Evolutionary conservation across 2,329 filamentous ascomycete genomes (phyloP).

Genomic region (Colletotrichum sidae): DNA sequence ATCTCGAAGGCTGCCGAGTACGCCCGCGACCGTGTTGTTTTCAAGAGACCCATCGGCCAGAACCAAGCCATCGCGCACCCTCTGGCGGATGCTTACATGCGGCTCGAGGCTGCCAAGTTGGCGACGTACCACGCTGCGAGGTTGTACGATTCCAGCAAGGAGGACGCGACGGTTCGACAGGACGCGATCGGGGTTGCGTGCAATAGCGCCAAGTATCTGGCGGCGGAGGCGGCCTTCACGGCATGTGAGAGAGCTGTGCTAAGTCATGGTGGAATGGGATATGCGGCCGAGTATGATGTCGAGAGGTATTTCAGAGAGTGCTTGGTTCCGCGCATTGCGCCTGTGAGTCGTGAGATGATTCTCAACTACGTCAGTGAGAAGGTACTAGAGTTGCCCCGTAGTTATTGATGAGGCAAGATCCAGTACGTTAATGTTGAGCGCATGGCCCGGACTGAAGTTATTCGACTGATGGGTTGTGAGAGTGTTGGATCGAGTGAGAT

Average conservation of each 20-base stretch:
- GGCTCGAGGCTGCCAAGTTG: slow-evolving; percentile 73
- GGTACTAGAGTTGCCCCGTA: slow-evolving; percentile 73
- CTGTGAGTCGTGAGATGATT: slow-evolving; percentile 79
- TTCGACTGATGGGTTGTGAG: no score
- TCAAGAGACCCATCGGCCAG: slow-evolving; percentile 72
- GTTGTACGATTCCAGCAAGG: slow-evolving; percentile 67
- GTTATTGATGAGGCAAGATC: slow-evolving; percentile 61
- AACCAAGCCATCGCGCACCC: slow-evolving; percentile 76
- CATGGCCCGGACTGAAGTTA: no score
- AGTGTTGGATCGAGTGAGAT: no score
- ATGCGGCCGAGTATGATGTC: slow-evolving; percentile 73
- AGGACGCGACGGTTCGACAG: slow-evolving; percentile 62
- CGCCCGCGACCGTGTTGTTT: slow-evolving; percentile 74
- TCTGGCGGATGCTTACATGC: slow-evolving; percentile 73
- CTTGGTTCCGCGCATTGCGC: slow-evolving; percentile 73
- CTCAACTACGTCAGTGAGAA: slow-evolving; percentile 79
- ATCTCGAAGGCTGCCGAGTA: slow-evolving; percentile 72
- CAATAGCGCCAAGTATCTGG: slow-evolving; percentile 79
- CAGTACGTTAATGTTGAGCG: background rate
- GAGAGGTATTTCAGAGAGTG: slow-evolving; percentile 75
- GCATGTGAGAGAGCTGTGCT: slow-evolving; percentile 72
- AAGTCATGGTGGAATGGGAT: slow-evolving; percentile 73
- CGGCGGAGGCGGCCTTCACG: slow-evolving; percentile 72
- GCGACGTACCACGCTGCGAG: slow-evolving; percentile 74
- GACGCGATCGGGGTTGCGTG: slow-evolving; percentile 72